Percentiles rank a stretch among this genome's conserved stretches.
Evolutionary conservation across 2,329 filamentous ascomycete species (phyloP).

Genomic region (Fusarium sp.): DNA sequence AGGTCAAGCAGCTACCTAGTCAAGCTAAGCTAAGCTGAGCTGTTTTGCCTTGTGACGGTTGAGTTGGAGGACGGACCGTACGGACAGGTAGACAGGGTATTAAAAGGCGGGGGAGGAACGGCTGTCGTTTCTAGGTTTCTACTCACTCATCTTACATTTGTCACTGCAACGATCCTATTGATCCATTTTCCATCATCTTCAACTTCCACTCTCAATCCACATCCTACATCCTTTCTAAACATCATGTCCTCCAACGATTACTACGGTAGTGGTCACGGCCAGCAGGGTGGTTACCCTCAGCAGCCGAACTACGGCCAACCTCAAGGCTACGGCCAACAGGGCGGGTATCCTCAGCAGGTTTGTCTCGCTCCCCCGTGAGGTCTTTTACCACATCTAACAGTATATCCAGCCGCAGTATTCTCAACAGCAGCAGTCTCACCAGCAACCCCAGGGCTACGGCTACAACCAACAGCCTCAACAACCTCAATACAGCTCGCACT

Average conservation of each 20-base stretch:
- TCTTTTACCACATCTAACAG: constrained; percentile 2
- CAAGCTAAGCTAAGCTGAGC: constrained; percentile 18
- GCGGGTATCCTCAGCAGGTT: constrained; percentile 49
- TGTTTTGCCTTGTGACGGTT: constrained; percentile 4
- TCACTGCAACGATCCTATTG: constrained; percentile 1
- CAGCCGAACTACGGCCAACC: constrained; percentile 44
- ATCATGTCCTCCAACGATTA: constrained; percentile 57
- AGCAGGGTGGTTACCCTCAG: constrained; percentile 46
- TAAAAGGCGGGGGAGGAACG: constrained; percentile 41
- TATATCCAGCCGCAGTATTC: constrained; percentile 43
- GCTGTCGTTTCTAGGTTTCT: background rate
- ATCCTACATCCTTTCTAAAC: background rate
- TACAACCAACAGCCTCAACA: constrained; percentile 45
- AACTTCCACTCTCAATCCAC: background rate
- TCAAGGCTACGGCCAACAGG: constrained; percentile 37
- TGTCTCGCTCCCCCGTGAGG: constrained; percentile 1
- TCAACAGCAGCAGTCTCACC: constrained; percentile 34
- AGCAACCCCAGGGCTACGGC: constrained; percentile 38
- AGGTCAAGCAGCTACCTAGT: background rate
- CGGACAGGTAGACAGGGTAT: constrained; percentile 13
- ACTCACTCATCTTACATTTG: constrained; percentile 8
- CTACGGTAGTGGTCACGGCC: constrained; percentile 52
- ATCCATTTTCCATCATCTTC: background rate
- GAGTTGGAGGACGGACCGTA: background rate
- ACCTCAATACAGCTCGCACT: constrained; percentile 41